Evolutionary conservation across 2,329 filamentous ascomycete species (phyloP).

Genomic region (Hyphodiscus sp.): DNA sequence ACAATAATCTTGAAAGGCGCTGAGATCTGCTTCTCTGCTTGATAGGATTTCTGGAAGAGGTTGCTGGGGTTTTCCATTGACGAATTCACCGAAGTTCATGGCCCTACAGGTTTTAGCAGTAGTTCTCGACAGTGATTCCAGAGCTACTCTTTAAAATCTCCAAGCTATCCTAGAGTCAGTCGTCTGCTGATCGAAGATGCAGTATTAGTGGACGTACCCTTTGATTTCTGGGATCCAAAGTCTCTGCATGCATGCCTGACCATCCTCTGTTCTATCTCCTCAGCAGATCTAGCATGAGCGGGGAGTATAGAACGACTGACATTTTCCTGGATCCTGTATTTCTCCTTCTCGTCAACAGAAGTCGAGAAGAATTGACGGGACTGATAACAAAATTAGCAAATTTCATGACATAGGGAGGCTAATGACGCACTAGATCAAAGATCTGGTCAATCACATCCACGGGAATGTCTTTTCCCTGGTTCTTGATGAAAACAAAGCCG

Average conservation of each 20-base stretch:
- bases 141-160: conserved; percentile 80
- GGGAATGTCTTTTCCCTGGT: conserved; percentile 63
- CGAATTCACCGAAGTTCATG: conserved; percentile 85
- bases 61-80: conserved; percentile 61
- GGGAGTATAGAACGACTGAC: conserved; percentile 28
- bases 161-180: conserved; percentile 44
- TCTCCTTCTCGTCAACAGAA: conserved; percentile 63
- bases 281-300: conserved; percentile 27
- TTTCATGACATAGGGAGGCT: not conserved
- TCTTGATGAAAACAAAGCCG: conserved; percentile 87
- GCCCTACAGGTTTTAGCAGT: conserved; percentile 46
- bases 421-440: conserved; percentile 60
- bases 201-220: conserved; percentile 44
- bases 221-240: conserved; percentile 76
- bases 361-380: conserved; percentile 67
- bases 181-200: not conserved
- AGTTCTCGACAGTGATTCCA: not conserved
- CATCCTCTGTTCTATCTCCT: conserved; percentile 71
- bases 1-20: conserved; percentile 63
- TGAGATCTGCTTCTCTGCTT: conserved; percentile 53
- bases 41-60: conserved; percentile 63
- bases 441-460: conserved; percentile 58
- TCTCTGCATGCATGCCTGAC: conserved; percentile 83
- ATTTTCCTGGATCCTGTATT: conserved; percentile 65
- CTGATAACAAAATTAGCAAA: conserved; percentile 34